phyloP scores from a whole-genome alignment of 83 land plant genomes.

The Picea engelmannii region DNA sequence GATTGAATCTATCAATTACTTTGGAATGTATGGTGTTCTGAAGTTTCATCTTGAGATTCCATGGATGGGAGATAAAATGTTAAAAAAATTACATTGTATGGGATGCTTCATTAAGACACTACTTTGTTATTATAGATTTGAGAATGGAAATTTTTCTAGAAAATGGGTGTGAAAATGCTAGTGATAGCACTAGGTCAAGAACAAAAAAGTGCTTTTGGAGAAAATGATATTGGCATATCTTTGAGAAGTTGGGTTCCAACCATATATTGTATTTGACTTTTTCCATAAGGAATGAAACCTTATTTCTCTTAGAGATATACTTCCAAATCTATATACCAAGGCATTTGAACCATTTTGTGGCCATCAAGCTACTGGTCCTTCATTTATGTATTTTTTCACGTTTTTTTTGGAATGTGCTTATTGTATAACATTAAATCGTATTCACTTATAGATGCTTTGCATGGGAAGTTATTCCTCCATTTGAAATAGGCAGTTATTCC shows the following conservation, averaged over 20 bases:
- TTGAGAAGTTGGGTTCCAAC: conserved; percentile 62
- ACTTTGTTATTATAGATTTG: conserved; percentile 68
- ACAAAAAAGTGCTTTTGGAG: conserved; percentile 56
- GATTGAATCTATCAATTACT: conserved; percentile 55
- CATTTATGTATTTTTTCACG: too few species aligned
- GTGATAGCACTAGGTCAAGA: conserved; percentile 17
- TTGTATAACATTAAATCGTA: too few species aligned
- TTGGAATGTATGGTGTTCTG: conserved; percentile 66
- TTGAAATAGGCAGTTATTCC: too few species aligned
- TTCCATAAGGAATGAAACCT: conserved; percentile 71
- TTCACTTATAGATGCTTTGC: too few species aligned
- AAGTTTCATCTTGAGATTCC: conserved; percentile 50
- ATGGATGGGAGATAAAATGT: conserved; percentile 60
- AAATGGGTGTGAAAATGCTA: conserved; percentile 48
- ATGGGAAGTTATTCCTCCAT: too few species aligned
- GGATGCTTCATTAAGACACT: conserved; percentile 50
- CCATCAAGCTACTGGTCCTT: too few species aligned
- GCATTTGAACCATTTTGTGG: conserved; percentile 22
- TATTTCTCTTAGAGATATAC: conserved; percentile 51
- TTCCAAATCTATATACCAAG: conserved; percentile 84
- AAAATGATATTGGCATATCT: conserved; percentile 54
- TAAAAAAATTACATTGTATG: conserved; percentile 53
- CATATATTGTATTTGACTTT: conserved; percentile 77
- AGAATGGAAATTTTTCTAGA: conserved; percentile 57
- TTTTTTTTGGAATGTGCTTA: too few species aligned